Evolutionary conservation across 1,139 yeast genomes (phyloP).

Genomic region (Debaryomycetaceae sp.): DNA sequence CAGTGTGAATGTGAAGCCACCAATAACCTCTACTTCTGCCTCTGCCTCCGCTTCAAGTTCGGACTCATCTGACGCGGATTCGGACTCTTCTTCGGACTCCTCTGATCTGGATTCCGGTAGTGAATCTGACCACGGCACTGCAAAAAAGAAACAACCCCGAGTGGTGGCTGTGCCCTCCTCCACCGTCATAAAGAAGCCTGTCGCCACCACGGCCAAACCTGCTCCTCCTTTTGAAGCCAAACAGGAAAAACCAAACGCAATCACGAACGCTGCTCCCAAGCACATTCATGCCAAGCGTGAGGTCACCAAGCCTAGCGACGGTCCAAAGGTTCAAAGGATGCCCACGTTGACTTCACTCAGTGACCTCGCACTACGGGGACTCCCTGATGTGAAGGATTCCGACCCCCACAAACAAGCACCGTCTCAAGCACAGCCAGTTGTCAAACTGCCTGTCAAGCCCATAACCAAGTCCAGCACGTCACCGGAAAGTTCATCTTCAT

Average conservation of each 20-base stretch:
- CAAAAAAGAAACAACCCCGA: slow-evolving; percentile 10
- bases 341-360: slow-evolving; percentile 46
- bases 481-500: slow-evolving; percentile 9
- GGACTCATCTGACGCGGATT: slow-evolving; percentile 11
- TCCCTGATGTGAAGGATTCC: slow-evolving; percentile 58
- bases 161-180: slow-evolving; percentile 8
- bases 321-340: slow-evolving; percentile 15
- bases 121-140: slow-evolving; percentile 15
- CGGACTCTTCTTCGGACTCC: slow-evolving; percentile 9
- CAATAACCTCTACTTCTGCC: slow-evolving; percentile 1
- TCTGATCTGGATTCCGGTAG: slow-evolving; percentile 16
- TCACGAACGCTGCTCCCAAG: too few relatives aligned
- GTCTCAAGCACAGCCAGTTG: too few relatives aligned
- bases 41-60: slow-evolving; percentile 1
- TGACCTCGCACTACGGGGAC: slow-evolving; percentile 55
- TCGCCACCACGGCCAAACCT: too few relatives aligned
- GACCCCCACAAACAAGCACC: too few relatives aligned
- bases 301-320: neutral
- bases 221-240: too few relatives aligned
- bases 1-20: too few relatives aligned
- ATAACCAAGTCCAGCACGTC: too few relatives aligned
- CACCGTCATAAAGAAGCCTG: too few relatives aligned
- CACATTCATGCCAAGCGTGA: neutral
- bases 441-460: too few relatives aligned
- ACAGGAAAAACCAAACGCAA: too few relatives aligned